Percentiles rank a stretch among this genome's conserved stretches.
Evolutionary conservation across 2,329 filamentous ascomycete genomes (phyloP).

Genomic region (Botrytis porri): DNA sequence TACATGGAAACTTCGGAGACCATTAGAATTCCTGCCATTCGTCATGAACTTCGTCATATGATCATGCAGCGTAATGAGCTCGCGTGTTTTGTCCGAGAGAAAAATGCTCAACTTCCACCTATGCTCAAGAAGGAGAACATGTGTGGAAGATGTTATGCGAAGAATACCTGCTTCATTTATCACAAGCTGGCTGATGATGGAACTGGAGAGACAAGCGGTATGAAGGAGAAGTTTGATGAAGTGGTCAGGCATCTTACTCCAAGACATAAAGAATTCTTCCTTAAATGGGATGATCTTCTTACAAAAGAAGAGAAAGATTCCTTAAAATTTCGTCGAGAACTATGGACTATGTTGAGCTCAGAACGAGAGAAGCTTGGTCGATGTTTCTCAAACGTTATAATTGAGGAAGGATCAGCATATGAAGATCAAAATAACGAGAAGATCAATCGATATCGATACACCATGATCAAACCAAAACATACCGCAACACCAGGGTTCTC

Average conservation of each 20-base stretch:
- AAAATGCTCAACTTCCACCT: slow-evolving; percentile 73
- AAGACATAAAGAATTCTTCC: slow-evolving; percentile 76
- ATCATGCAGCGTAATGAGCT: slow-evolving; percentile 92
- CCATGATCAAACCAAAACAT: slow-evolving; percentile 64
- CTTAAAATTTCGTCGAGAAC: slow-evolving; percentile 79
- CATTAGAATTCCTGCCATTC: slow-evolving; percentile 77
- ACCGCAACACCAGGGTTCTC: slow-evolving; percentile 63
- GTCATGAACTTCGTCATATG: slow-evolving; percentile 91
- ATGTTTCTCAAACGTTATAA: slow-evolving; percentile 84
- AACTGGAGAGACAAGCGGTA: slow-evolving; percentile 73
- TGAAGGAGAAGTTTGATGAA: slow-evolving; percentile 79
- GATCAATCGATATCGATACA: slow-evolving; percentile 90
- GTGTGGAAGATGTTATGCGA: slow-evolving; percentile 87
- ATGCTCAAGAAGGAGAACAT: slow-evolving; percentile 81
- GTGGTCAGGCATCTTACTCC: slow-evolving; percentile 74
- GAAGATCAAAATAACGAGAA: slow-evolving; percentile 70
- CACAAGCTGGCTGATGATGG: slow-evolving; percentile 87
- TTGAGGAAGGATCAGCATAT: slow-evolving; percentile 71
- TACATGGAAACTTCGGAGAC: slow-evolving; percentile 91
- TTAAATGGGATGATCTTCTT: slow-evolving; percentile 89
- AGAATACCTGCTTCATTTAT: slow-evolving; percentile 87
- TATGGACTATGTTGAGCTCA: slow-evolving; percentile 92
- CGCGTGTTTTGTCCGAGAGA: slow-evolving; percentile 78
- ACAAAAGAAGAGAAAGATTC: slow-evolving; percentile 93
- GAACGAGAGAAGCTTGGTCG: slow-evolving; percentile 86